A percentile compares a stretch with the other conserved stretches of the same genome.
These are phyloP conservation scores for Xanthoconium stramineum DNA, from an alignment of 768 basidiomycete genomes.

Conservation along the genomic window DNA sequence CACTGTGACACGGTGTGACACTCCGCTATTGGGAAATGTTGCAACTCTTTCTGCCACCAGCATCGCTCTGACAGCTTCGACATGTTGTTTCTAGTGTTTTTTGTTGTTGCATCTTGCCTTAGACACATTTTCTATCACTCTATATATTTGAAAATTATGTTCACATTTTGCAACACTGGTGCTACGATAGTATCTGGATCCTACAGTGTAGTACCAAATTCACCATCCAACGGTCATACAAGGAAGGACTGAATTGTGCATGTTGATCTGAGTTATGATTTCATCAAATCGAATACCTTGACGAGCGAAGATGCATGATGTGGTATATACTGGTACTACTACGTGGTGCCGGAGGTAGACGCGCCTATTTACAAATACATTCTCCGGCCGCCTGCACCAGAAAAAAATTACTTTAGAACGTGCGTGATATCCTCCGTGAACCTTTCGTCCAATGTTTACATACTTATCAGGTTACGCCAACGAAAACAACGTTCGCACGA, in stretches of 20 bases:
- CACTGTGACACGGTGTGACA: too few species aligned
- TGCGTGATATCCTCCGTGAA: not conserved
- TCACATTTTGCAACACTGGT: too few species aligned
- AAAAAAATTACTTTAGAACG: not conserved
- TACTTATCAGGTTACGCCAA: slow-evolving; percentile 7
- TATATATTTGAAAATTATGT: too few species aligned
- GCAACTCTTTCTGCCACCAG: too few species aligned
- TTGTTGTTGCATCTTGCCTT: too few species aligned
- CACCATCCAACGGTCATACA: not conserved
- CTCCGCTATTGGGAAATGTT: too few species aligned
- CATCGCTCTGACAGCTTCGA: too few species aligned
- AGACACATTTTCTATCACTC: too few species aligned
- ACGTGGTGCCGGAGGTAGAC: not conserved
- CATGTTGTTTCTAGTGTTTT: too few species aligned
- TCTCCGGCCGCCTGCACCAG: not conserved
- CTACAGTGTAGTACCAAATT: too few species aligned
- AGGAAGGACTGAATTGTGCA: not conserved
- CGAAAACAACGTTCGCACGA: slow-evolving; percentile 36
- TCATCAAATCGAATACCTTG: not conserved
- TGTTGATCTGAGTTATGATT: too few species aligned
- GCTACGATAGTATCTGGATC: too few species aligned
- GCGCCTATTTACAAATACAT: not conserved
- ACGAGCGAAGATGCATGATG: not conserved
- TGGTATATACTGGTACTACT: not conserved
- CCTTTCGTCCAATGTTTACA: not conserved